phyloP scores from a whole-genome alignment of 148 eudicot species.

The Persicaria maculosa region DNA sequence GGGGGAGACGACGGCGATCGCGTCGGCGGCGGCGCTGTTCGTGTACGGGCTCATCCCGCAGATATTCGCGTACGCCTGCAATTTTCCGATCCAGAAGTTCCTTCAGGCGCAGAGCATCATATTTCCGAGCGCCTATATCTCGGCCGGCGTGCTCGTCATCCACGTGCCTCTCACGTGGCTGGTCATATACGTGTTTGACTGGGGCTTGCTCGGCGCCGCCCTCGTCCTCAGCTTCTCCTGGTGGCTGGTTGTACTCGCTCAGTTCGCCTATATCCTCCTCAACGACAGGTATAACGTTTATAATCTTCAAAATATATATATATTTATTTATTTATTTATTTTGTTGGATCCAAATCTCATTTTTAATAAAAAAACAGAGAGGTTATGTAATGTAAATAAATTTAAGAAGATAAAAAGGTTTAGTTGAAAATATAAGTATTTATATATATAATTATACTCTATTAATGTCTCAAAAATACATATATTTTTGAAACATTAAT shows the following conservation, averaged over 20 bases:
- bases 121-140: slow-evolving; percentile 24
- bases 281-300: neutral
- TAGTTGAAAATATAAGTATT: too few relatives aligned
- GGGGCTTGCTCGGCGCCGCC: slow-evolving; percentile 38
- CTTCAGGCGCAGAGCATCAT: slow-evolving; percentile 33
- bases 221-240: slow-evolving; percentile 33
- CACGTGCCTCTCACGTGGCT: slow-evolving; percentile 33
- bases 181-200: slow-evolving; percentile 14
- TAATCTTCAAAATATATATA: too few relatives aligned
- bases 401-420: too few relatives aligned
- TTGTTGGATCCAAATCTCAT: too few relatives aligned
- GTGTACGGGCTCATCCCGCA: slow-evolving; percentile 47
- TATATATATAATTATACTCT: too few relatives aligned
- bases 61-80: slow-evolving; percentile 40
- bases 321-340: too few relatives aligned
- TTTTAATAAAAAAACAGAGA: too few relatives aligned
- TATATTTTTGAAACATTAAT: too few relatives aligned
- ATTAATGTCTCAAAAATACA: too few relatives aligned
- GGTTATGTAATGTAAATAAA: too few relatives aligned
- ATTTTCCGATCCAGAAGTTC: slow-evolving; percentile 35
- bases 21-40: slow-evolving; percentile 30
- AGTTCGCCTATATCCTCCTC: slow-evolving; percentile 23
- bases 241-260: slow-evolving; percentile 31
- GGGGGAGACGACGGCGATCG: slow-evolving; percentile 37
- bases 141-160: slow-evolving; percentile 19